Conservation (phyloP, 495 filamentous ascomycete species). For the Polyplosphaeria fusca region DNA sequence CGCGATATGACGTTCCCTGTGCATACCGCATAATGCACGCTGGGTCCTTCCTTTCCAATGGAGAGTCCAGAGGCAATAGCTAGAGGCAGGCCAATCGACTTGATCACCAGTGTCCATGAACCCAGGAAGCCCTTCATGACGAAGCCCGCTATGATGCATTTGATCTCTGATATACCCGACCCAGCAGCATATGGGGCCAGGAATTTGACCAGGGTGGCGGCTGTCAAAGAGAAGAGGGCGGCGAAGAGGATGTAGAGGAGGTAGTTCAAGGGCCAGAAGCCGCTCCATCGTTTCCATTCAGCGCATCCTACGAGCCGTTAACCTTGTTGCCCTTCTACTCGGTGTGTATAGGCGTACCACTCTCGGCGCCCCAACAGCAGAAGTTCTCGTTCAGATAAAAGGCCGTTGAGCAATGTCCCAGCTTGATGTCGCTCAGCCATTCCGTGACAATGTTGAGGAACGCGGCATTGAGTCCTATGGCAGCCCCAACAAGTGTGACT, state of each 20-base stretch:
- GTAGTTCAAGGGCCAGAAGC: slow-evolving; percentile 75
- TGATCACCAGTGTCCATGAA: slow-evolving; percentile 88
- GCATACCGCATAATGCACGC: slow-evolving; percentile 97
- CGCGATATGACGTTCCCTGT: slow-evolving; percentile 95
- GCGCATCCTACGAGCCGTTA: slow-evolving; percentile 61
- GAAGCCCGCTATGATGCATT: slow-evolving; percentile 99
- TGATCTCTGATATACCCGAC: slow-evolving; percentile 97
- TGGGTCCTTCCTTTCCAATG: slow-evolving; percentile 95
- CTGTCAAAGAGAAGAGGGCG: slow-evolving; percentile 75
- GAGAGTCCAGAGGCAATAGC: slow-evolving; percentile 94
- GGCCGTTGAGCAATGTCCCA: slow-evolving; percentile 87
- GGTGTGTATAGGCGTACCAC: slow-evolving; percentile 52
- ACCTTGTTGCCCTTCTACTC: slow-evolving; percentile 3
- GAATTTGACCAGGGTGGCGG: slow-evolving; percentile 81
- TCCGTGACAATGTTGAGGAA: slow-evolving; percentile 95
- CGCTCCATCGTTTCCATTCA: slow-evolving; percentile 89
- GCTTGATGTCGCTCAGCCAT: slow-evolving; percentile 94
- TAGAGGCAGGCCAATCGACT: slow-evolving; percentile 85
- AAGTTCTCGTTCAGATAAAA: slow-evolving; percentile 98
- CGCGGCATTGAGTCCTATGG: slow-evolving; percentile 89
- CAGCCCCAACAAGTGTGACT: slow-evolving; percentile 86
- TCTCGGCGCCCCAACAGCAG: slow-evolving; percentile 96
- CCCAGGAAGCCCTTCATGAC: slow-evolving; percentile 99
- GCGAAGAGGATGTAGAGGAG: slow-evolving; percentile 85
- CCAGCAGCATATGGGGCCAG: slow-evolving; percentile 97